Evolutionary conservation across 164 flowering plant species (phyloP).

Genomic region (Chimonanthus praecox): DNA sequence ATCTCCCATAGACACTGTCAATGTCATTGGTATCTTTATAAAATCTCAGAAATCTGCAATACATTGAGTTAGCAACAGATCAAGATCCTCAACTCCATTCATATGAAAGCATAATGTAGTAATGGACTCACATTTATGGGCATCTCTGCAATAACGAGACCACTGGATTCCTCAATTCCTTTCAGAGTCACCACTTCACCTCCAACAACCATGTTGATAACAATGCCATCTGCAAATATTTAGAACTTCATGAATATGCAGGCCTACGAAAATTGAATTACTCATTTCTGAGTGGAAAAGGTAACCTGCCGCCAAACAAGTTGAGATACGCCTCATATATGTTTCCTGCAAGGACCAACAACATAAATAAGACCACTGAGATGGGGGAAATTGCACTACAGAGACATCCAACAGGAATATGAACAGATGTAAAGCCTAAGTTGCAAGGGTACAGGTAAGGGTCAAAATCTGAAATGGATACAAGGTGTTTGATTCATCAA

Average conservation of each 20-base stretch:
- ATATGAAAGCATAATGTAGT: not conserved
- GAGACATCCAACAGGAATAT: no score
- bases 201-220: constrained; percentile 95
- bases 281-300: constrained; percentile 1
- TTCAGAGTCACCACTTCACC: constrained; percentile 92
- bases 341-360: constrained; percentile 55
- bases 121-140: constrained; percentile 66
- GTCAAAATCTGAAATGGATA: no score
- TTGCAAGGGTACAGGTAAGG: no score
- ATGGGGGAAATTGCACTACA: not conserved
- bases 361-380: not conserved
- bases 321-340: constrained; percentile 70
- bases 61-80: constrained; percentile 1
- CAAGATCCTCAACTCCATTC: constrained; percentile 1
- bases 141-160: constrained; percentile 78
- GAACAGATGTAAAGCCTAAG: no score
- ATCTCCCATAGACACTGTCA: not conserved
- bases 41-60: constrained; percentile 72
- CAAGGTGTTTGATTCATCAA: no score
- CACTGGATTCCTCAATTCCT: constrained; percentile 71
- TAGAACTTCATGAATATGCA: constrained; percentile 3
- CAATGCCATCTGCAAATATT: constrained; percentile 79
- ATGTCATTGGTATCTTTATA: constrained; percentile 23
- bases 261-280: not conserved
- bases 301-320: constrained; percentile 90